These are phyloP conservation scores for Staphylotrichum longicolle DNA, from an alignment of 495 filamentous ascomycete species.

Conservation along the genomic window DNA sequence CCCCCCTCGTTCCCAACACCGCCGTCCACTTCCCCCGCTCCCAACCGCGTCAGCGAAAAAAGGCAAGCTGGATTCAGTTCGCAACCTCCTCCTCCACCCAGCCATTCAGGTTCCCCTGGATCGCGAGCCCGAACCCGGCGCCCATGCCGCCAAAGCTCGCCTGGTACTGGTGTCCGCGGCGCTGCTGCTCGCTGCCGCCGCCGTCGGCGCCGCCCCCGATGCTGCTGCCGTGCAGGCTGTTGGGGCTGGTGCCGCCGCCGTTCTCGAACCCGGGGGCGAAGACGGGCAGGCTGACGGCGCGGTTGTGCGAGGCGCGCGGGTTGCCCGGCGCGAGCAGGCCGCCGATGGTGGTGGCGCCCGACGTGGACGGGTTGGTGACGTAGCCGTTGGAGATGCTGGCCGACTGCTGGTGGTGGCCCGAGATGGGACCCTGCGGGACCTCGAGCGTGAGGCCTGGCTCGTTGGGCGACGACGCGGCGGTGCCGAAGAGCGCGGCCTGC, in stretches of 20 bases:
- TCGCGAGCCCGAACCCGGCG: constrained; percentile 48
- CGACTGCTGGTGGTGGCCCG: constrained; percentile 62
- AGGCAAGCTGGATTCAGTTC: constrained; percentile 36
- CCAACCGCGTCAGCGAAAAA: background rate
- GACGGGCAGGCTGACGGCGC: constrained; percentile 79
- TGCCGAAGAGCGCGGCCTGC: constrained; percentile 60
- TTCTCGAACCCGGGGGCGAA: constrained; percentile 54
- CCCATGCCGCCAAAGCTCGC: constrained; percentile 53
- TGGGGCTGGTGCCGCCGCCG: constrained; percentile 46
- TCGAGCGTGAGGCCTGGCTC: constrained; percentile 50
- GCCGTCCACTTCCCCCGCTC: constrained; percentile 1
- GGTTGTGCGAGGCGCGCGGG: constrained; percentile 68
- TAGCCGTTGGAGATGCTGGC: constrained; percentile 62
- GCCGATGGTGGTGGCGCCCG: constrained; percentile 65
- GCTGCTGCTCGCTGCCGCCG: constrained; percentile 42
- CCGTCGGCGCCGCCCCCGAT: constrained; percentile 37
- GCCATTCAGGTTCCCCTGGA: constrained; percentile 52
- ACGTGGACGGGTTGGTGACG: constrained; percentile 47
- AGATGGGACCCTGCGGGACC: constrained; percentile 51
- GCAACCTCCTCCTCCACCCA: constrained; percentile 59
- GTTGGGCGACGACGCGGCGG: constrained; percentile 55
- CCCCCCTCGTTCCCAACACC: constrained; percentile 7
- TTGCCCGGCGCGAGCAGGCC: constrained; percentile 74
- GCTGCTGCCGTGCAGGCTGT: constrained; percentile 44
- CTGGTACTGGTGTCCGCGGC: constrained; percentile 56